Conservation (phyloP, 345 rosid species). For the Erysimum cheiranthoides region DNA sequence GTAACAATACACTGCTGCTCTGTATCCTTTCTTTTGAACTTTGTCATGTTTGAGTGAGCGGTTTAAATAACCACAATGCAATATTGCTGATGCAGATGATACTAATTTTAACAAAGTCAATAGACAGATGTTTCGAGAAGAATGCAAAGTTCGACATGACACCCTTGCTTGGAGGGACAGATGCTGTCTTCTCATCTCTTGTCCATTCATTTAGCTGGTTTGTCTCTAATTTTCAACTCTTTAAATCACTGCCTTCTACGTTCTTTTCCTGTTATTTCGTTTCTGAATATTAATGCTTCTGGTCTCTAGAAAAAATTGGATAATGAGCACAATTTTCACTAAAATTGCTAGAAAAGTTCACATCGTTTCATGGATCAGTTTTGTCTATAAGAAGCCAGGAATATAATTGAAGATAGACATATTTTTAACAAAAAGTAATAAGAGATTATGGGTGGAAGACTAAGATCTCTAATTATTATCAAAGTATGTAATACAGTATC, state of each 20-base stretch:
- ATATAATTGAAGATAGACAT: not conserved
- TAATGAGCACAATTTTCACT: not conserved
- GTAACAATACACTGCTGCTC: slow-evolving; percentile 49
- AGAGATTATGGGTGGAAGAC: not conserved
- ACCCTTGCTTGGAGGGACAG: slow-evolving; percentile 98
- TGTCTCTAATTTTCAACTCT: slow-evolving; percentile 47
- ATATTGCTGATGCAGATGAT: slow-evolving; percentile 77
- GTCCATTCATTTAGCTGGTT: slow-evolving; percentile 97
- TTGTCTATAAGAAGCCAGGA: not conserved
- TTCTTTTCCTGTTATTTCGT: slow-evolving; percentile 11
- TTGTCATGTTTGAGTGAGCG: not conserved
- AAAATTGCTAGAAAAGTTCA: not conserved
- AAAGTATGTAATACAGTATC: slow-evolving; percentile 8
- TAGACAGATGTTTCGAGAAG: slow-evolving; percentile 97
- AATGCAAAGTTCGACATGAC: slow-evolving; percentile 99
- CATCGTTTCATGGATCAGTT: not conserved
- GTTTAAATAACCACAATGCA: slow-evolving; percentile 5
- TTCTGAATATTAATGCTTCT: slow-evolving; percentile 1
- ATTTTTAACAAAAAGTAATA: not conserved
- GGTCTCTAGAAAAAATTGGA: slow-evolving; percentile 6
- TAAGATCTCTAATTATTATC: not conserved
- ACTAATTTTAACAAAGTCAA: slow-evolving; percentile 89
- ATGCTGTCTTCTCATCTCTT: slow-evolving; percentile 95
- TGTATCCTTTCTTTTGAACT: not conserved
- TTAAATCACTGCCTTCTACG: not conserved